Evolutionary conservation across 345 rosid genomes (phyloP), one percentile per base, ranked within the genome.

Genomic region (Pseudoturritis turrita): DNA sequence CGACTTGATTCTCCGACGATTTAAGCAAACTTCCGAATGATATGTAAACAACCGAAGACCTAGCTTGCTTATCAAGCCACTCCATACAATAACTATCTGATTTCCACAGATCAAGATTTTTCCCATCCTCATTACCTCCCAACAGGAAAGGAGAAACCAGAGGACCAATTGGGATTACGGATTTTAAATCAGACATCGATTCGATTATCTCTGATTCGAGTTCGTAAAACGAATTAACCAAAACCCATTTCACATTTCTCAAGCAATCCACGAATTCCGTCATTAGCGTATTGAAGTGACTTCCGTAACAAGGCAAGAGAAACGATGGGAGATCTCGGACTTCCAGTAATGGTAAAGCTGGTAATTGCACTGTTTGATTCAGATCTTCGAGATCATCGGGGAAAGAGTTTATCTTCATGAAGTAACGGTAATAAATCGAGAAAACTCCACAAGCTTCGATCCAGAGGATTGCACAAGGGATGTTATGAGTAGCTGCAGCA

Each of bases 381-480:
- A 72, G 73, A 35, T 80, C 64, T 2, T 78, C 65, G 4, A 78
- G 43, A 3, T 75, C n/a, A 2, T 36, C n/a, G 0, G 83, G 82
- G 69, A 85, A 85, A 28, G 43, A 41, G 12, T 78, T 10, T 0
- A 70, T 60, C 21, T 68, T 36, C 72, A 53, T 84, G 33, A 23
- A 78, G 41, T 61, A 84, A 66, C 81, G 84, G 43, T 83, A 83
- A 50, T 82, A 84, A 33, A 79, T 40, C 13, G 77, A 73, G 77
- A 31, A 83, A 49, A 56, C 72, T 14, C 76, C 63, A 57, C 73
- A 79, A 46, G 94, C 80, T 69, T 84, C 77, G 31, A 83, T 77
- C 94, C 89, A 88, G 3, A 84, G 84, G 22, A 82, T 23, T 0
- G 84, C 84, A 54, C 80, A 79, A 46, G 84, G 88, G 49, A 84